Evolutionary conservation across 306 rosid species (phyloP).

Genomic region (Prunus davidiana): DNA sequence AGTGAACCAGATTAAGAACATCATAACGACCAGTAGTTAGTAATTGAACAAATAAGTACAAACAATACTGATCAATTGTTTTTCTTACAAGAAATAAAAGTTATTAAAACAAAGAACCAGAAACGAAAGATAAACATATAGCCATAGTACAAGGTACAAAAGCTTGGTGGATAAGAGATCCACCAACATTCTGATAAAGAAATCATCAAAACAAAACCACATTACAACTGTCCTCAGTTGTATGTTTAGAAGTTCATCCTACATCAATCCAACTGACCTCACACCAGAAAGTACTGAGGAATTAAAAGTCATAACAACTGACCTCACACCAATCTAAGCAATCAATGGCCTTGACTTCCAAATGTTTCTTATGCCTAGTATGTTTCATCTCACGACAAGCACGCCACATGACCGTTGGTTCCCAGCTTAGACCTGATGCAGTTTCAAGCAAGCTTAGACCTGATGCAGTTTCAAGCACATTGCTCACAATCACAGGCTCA

Average conservation of each 20-base stretch:
- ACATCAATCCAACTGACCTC: background rate
- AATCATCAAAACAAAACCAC: background rate
- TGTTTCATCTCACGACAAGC: conserved; percentile 57
- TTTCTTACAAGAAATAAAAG: too few species aligned
- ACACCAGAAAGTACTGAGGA: background rate
- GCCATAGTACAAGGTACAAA: too few species aligned
- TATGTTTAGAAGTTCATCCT: background rate
- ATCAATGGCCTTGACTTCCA: conserved; percentile 64
- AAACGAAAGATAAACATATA: too few species aligned
- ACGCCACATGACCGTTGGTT: conserved; percentile 90
- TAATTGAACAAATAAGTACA: background rate
- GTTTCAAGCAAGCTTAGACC: conserved; percentile 75
- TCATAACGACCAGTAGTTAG: background rate
- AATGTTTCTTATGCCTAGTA: conserved; percentile 22
- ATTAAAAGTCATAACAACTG: conserved; percentile 23
- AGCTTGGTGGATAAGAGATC: background rate
- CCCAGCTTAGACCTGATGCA: conserved; percentile 80
- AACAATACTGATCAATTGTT: too few species aligned
- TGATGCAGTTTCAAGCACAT: conserved; percentile 60
- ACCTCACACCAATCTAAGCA: conserved; percentile 86
- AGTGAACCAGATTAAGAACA: background rate
- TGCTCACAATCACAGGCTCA: conserved; percentile 75
- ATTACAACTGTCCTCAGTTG: background rate
- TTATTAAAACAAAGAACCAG: too few species aligned
- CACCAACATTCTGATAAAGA: background rate